phyloP scores from a whole-genome alignment of 371 early-diverging fungal species.

The Amoeboaphelidium occidentale region DNA sequence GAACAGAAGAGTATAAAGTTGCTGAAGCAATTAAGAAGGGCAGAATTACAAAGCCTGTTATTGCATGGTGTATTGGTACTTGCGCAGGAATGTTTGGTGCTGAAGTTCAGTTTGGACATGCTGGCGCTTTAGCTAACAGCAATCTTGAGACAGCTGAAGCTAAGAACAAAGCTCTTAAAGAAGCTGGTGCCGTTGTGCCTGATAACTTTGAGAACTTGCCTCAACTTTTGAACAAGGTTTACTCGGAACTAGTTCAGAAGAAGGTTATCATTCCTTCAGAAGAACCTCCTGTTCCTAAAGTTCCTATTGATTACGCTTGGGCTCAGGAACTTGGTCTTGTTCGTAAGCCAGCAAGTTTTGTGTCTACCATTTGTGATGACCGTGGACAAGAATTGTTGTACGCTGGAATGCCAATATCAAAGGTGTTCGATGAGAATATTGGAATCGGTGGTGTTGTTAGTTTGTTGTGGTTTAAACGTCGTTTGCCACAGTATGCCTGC shows the following conservation, averaged over 20 bases:
- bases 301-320: slow-evolving; percentile 96
- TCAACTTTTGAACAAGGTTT: slow-evolving; percentile 42
- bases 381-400: slow-evolving; percentile 94
- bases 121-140: slow-evolving; percentile 87
- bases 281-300: slow-evolving; percentile 90
- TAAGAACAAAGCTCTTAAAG: slow-evolving; percentile 71
- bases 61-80: slow-evolving; percentile 96
- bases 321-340: slow-evolving; percentile 94
- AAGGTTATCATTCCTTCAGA: slow-evolving; percentile 29
- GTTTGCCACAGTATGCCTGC: slow-evolving; percentile 77
- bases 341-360: slow-evolving; percentile 91
- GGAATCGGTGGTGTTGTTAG: slow-evolving; percentile 92
- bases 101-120: slow-evolving; percentile 82
- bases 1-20: slow-evolving; percentile 85
- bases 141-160: slow-evolving; percentile 87
- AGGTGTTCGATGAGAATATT: slow-evolving; percentile 89
- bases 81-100: slow-evolving; percentile 95
- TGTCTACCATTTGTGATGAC: slow-evolving; percentile 93
- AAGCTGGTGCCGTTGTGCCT: slow-evolving; percentile 74
- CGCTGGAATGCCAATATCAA: slow-evolving; percentile 91
- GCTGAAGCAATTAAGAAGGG: slow-evolving; percentile 70
- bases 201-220: slow-evolving; percentile 89
- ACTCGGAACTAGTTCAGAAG: slow-evolving; percentile 41
- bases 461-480: slow-evolving; percentile 92
- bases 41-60: slow-evolving; percentile 80